These are phyloP conservation scores for Collariella sp. DNA, from an alignment of 495 filamentous ascomycete species.

Conservation along the genomic window DNA sequence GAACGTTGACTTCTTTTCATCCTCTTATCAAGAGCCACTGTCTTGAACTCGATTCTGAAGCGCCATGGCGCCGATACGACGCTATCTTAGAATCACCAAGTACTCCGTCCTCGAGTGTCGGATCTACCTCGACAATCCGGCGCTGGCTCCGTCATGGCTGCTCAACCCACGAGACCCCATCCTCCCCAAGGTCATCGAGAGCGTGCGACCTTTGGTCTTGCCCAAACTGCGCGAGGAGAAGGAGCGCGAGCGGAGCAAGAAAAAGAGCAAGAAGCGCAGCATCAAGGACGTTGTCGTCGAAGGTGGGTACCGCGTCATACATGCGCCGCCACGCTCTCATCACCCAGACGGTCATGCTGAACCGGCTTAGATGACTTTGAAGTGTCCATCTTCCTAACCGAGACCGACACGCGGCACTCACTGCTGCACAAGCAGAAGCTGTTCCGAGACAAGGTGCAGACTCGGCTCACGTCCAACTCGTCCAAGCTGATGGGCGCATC, in stretches of 20 bases:
- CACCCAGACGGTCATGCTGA: neutral
- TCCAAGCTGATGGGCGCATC: conserved; percentile 49
- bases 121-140: conserved; percentile 88
- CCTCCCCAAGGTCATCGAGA: conserved; percentile 71
- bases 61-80: conserved; percentile 69
- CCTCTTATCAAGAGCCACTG: too few relatives aligned
- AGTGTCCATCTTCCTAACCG: conserved; percentile 84
- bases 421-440: conserved; percentile 76
- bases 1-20: too few relatives aligned
- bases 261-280: conserved; percentile 56
- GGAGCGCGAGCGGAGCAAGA: conserved; percentile 50
- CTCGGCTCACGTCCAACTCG: conserved; percentile 48
- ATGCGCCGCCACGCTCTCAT: neutral
- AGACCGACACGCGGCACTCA: conserved; percentile 78
- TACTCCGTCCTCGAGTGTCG: conserved; percentile 89
- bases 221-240: conserved; percentile 88
- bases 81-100: conserved; percentile 76
- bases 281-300: conserved; percentile 81
- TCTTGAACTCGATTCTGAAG: neutral
- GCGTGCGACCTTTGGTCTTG: conserved; percentile 73
- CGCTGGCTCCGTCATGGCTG: conserved; percentile 72
- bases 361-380: conserved; percentile 77
- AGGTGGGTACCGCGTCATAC: conserved; percentile 44
- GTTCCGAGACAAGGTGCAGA: conserved; percentile 49
- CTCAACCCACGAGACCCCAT: conserved; percentile 61